phyloP scores from a whole-genome alignment of 495 filamentous ascomycete genomes.

The Penicillium roqueforti region DNA sequence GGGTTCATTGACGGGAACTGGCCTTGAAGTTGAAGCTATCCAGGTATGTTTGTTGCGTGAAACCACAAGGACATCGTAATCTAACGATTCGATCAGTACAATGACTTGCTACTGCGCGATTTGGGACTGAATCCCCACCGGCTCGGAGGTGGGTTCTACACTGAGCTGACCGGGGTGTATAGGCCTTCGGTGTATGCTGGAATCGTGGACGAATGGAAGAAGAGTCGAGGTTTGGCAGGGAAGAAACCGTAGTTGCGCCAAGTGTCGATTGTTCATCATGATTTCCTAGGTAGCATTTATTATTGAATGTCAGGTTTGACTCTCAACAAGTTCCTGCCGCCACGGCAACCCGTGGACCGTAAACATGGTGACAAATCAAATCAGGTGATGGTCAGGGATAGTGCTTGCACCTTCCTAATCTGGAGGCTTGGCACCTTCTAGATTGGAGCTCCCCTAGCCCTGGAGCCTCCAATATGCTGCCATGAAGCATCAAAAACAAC shows the following conservation, averaged over 20 bases:
- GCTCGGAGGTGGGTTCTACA: slow-evolving; percentile 21
- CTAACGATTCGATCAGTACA: slow-evolving; percentile 19
- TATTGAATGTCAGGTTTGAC: neutral
- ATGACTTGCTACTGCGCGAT: slow-evolving; percentile 30
- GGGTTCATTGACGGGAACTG: slow-evolving; percentile 23
- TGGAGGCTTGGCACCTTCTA: slow-evolving; percentile 4
- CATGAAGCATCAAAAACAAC: slow-evolving; percentile 14
- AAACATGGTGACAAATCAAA: neutral
- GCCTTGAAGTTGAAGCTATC: slow-evolving; percentile 29
- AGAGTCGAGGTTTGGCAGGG: neutral
- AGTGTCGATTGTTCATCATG: neutral
- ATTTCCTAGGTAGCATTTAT: neutral
- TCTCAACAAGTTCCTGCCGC: neutral
- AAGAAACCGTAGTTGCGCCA: neutral
- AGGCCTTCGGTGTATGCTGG: slow-evolving; percentile 26
- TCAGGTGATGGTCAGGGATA: neutral
- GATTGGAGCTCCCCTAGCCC: neutral
- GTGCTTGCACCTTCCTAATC: slow-evolving; percentile 24
- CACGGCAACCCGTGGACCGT: neutral
- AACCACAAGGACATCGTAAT: neutral
- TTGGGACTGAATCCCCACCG: slow-evolving; percentile 31
- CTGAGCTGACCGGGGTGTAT: slow-evolving; percentile 28
- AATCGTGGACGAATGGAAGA: slow-evolving; percentile 31
- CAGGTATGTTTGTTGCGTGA: slow-evolving; percentile 14
- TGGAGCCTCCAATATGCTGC: neutral